Evolutionary conservation across 352 stramenopile genomes (phyloP), one percentile per base, ranked within the genome.

Genomic region (Globisporangium paroecandrum): DNA sequence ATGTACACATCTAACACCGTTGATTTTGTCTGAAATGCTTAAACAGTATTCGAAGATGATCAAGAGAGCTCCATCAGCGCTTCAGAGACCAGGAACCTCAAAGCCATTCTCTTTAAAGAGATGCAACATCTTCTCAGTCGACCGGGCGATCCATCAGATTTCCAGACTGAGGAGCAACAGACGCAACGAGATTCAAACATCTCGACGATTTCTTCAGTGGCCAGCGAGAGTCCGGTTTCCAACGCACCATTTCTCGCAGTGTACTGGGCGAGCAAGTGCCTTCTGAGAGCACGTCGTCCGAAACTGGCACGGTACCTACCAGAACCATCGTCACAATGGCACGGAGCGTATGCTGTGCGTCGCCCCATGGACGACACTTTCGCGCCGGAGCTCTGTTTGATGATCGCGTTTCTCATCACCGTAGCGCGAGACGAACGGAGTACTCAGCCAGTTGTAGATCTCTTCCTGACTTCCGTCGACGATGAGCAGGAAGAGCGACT

Each of bases 261-360:
- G 25, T 46, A 56, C 53, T 68, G 62, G 53, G 53, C 18, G 34
- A 62, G 24, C 53, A 68, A 68, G 36, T 68, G 62, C 15, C 36
- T 47, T 12, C 18, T n/a, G 18, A 49, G 38, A 34, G 24, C 36
- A 25, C 62, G 41, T 10, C n/a, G 25, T n/a, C 55, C 29, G 20
- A 15, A n/a, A 58, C 29, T 47, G 38, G 4, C 12, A 18, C 38
- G 12, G 38, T 46, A 13, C 20, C 34, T 46, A 46, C 2, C 38
- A 18, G 10, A 18, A 18, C 38, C 12, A 18, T 3, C 27, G 6
- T 32, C 27, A 32, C 27, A 4, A 32, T 7, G 27, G 27, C 27
- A 0, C 27, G 27, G 3, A 32, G 27, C 27, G 27, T 24, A 25
- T n/a, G 32, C 20, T 59, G 18, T 1, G 13, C 41, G 41, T n/a